Conservation (phyloP, 768 basidiomycete species). For the Suillus alpinus region DNA sequence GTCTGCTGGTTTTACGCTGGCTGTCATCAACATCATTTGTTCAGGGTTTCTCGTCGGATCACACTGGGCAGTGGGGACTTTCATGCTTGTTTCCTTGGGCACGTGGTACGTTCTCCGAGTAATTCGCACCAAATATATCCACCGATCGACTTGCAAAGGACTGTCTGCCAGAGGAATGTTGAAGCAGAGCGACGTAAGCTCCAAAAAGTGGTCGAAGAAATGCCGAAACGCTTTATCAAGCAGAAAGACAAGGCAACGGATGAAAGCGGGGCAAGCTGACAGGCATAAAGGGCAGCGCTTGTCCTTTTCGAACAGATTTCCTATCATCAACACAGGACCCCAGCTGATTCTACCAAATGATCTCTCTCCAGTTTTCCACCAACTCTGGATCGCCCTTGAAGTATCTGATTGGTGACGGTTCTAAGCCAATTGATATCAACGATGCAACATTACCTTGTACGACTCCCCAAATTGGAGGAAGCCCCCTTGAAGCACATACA, state of each 20-base stretch:
- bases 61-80: slow-evolving; percentile 80
- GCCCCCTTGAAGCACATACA: slow-evolving; percentile 68
- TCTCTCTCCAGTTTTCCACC: slow-evolving; percentile 75
- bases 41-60: slow-evolving; percentile 64
- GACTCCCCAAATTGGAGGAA: slow-evolving; percentile 69
- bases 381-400: slow-evolving; percentile 60
- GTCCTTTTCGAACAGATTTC: background rate
- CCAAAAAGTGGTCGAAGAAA: slow-evolving; percentile 55
- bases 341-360: slow-evolving; percentile 48
- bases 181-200: slow-evolving; percentile 53
- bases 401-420: background rate
- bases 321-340: background rate
- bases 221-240: slow-evolving; percentile 55
- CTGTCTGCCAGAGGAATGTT: slow-evolving; percentile 58
- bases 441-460: slow-evolving; percentile 49
- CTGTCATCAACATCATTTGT: slow-evolving; percentile 6
- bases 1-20: background rate
- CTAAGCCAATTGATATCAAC: background rate
- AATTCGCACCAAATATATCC: background rate
- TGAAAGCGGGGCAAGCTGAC: slow-evolving; percentile 8
- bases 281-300: background rate
- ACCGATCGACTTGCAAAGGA: slow-evolving; percentile 37
- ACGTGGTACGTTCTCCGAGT: slow-evolving; percentile 55
- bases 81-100: slow-evolving; percentile 60
- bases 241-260: slow-evolving; percentile 27